Percentiles rank a stretch among this genome's conserved stretches.
Conservation (phyloP, 2,329 filamentous ascomycete genomes). For the Mycosphaerelloides madeirae region DNA sequence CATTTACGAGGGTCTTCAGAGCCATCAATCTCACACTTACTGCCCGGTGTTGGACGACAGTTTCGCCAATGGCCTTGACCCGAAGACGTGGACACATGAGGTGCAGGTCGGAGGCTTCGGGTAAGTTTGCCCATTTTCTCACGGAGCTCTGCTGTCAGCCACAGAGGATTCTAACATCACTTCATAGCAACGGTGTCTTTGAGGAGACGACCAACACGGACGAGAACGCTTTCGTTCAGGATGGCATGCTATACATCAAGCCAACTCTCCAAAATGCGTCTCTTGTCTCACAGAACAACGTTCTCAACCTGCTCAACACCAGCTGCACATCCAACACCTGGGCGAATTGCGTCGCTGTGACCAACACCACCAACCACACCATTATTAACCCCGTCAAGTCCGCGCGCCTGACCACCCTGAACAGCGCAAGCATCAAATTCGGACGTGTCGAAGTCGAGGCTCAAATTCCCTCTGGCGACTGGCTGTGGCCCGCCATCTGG, state of each 20-base stretch:
- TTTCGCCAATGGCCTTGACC: slow-evolving; percentile 54
- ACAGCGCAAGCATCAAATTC: slow-evolving; percentile 68
- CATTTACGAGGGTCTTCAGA: slow-evolving; percentile 68
- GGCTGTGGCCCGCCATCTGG: slow-evolving; percentile 91
- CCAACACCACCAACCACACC: slow-evolving; percentile 71
- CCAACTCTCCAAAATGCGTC: slow-evolving; percentile 69
- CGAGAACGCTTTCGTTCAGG: slow-evolving; percentile 69
- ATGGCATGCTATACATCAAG: slow-evolving; percentile 67
- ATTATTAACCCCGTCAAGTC: slow-evolving; percentile 75
- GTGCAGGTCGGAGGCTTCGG: slow-evolving; percentile 71
- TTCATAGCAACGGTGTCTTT: slow-evolving; percentile 69
- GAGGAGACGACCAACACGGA: slow-evolving; percentile 67
- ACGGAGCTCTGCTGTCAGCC: background rate
- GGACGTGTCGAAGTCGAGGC: slow-evolving; percentile 77
- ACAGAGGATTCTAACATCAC: slow-evolving; percentile 15
- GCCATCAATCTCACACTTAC: slow-evolving; percentile 70
- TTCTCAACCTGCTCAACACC: slow-evolving; percentile 64
- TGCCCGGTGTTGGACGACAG: slow-evolving; percentile 63
- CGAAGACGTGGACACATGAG: slow-evolving; percentile 66
- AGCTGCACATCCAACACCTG: slow-evolving; percentile 61
- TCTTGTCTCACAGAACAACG: slow-evolving; percentile 60
- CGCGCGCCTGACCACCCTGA: slow-evolving; percentile 70
- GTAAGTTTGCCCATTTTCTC: slow-evolving; percentile 44
- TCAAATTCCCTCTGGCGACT: slow-evolving; percentile 71
- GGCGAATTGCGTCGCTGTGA: slow-evolving; percentile 62